Percentiles rank a stretch among this genome's conserved stretches.
Conservation (phyloP, 1,139 yeast species). For the Suhomyces atakaporum region DNA sequence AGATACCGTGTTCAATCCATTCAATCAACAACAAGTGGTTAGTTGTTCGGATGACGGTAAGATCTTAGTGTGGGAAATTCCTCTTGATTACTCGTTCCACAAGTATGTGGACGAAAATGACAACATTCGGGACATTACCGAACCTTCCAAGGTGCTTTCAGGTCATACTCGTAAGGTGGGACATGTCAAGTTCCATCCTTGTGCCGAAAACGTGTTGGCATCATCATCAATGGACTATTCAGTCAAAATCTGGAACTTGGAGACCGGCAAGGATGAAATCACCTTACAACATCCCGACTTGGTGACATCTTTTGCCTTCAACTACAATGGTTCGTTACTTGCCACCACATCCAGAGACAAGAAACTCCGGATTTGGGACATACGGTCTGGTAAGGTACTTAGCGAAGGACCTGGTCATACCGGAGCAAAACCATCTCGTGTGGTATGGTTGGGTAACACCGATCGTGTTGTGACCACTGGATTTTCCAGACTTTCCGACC, state of each 20-base stretch:
- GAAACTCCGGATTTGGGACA: constrained; percentile 87
- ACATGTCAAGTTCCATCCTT: constrained; percentile 87
- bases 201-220: constrained; percentile 82
- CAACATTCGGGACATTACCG: constrained; percentile 62
- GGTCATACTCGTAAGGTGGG: constrained; percentile 97
- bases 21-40: constrained; percentile 71
- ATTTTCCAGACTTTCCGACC: constrained; percentile 86
- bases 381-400: constrained; percentile 68
- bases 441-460: constrained; percentile 85
- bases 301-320: constrained; percentile 88
- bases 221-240: constrained; percentile 89
- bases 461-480: constrained; percentile 94
- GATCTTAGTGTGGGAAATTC: constrained; percentile 84
- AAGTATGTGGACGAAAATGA: constrained; percentile 61
- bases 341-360: constrained; percentile 95
- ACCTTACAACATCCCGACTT: constrained; percentile 85
- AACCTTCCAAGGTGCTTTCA: constrained; percentile 65
- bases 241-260: constrained; percentile 87
- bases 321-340: constrained; percentile 80
- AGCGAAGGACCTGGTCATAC: constrained; percentile 88
- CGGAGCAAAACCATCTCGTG: constrained; percentile 89
- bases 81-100: constrained; percentile 73
- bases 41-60: constrained; percentile 93
- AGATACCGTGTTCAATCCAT: constrained; percentile 94
- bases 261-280: constrained; percentile 66